Percentiles rank a stretch among this genome's conserved stretches.
phyloP scores from a whole-genome alignment of 768 basidiomycete genomes.

The Boletellus emodensis region DNA sequence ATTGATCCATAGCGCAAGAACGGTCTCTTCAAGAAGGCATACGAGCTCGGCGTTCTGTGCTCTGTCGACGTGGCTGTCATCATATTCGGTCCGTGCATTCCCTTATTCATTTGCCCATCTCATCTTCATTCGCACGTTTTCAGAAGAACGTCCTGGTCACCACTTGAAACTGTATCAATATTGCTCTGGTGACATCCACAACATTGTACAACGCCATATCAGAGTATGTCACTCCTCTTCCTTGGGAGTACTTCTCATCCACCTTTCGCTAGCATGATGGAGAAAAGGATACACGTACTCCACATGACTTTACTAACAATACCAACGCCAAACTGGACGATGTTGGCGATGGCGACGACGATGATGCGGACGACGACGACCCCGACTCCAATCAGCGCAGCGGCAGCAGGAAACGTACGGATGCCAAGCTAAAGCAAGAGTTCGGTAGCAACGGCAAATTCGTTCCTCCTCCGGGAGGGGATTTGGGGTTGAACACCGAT shows the following conservation, averaged over 20 bases:
- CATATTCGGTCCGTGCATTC: constrained; percentile 62
- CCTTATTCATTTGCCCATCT: neutral
- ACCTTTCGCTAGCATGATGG: constrained; percentile 41
- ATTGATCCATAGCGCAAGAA: constrained; percentile 65
- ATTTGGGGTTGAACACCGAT: constrained; percentile 23
- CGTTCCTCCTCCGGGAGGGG: constrained; percentile 8
- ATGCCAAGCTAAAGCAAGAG: constrained; percentile 30
- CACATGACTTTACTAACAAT: constrained; percentile 46
- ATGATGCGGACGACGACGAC: constrained; percentile 31
- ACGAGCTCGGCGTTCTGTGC: constrained; percentile 86
- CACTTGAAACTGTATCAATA: constrained; percentile 82
- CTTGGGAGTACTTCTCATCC: constrained; percentile 9
- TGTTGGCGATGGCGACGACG: constrained; percentile 39
- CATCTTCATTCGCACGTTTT: constrained; percentile 12
- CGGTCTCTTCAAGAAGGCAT: constrained; percentile 88
- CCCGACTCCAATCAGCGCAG: constrained; percentile 23
- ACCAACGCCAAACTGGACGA: constrained; percentile 32
- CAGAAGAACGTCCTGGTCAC: constrained; percentile 76
- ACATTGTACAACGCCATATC: constrained; percentile 67
- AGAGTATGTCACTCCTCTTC: constrained; percentile 32
- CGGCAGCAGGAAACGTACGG: constrained; percentile 19
- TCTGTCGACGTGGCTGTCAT: constrained; percentile 87
- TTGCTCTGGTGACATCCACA: constrained; percentile 65
- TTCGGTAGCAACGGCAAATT: constrained; percentile 21
- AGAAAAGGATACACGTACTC: constrained; percentile 46